Base-by-base conservation (phyloP, 2,329 filamentous ascomycete genomes). In the Calonectria hawksworthii region DNA sequence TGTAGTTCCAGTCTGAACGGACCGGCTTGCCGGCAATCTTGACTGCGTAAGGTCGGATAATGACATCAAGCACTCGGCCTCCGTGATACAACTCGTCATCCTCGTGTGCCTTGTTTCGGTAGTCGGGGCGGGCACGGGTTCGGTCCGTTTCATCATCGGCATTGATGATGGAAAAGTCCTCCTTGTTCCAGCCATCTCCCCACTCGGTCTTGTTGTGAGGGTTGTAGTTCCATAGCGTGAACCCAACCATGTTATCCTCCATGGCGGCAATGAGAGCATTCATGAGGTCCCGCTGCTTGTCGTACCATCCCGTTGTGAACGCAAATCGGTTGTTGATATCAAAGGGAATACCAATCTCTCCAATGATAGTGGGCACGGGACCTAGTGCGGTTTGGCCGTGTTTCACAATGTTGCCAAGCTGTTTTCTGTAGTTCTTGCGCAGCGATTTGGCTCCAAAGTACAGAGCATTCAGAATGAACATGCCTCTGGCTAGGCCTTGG, bases 111-210 rank as follows among this genome's bases (percentile, higher is more conserved):
- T 78, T 38, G 38, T 86, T 85, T n/a, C 83, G 78, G 68, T 85
- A 84, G 64, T 87, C 83, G 5, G 73, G 74, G 4, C 75, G 79
- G 0, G 80, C 77, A 1, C 82, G 79, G 1, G 75, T 75, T 13
- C 83, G 76, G 10, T 82, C 82, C 1, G 80, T 78, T 13, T 79
- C 75, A 0, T 80, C 80, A 68, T 86, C 82, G 26, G 84, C 82
- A 10, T 86, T 86, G 26, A 86, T 79, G 30, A 87, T 77, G 0
- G 86, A 87, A 65, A 87, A 87, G 59, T 87, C 86, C 70, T 87
- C 86, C 69, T 84, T 86, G 71, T 87, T 87, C 86, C 86, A 87
- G 1, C 85, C 84, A 14, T 87, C 86, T 0, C 86, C 86, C 11
- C 85, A 85, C 75, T 84, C 83, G 38, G 84, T 80, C 6, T 81